Evolutionary conservation across 192 early-diverging fungal species (phyloP).

Genomic region (Spizellomyces punctatus): DNA sequence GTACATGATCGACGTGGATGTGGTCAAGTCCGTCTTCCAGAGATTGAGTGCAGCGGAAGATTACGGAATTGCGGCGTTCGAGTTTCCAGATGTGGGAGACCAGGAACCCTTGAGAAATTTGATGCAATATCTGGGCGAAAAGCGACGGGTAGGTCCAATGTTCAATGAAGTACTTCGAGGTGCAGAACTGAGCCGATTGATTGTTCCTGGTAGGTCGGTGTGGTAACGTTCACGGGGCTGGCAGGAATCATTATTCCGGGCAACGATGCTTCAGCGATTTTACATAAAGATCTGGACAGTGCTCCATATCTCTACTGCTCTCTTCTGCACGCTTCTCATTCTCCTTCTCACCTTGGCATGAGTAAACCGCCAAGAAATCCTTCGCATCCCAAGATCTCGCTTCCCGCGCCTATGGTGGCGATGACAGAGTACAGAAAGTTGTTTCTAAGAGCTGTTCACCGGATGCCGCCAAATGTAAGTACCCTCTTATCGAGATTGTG

Average conservation of each 20-base stretch:
- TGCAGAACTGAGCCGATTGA: not conserved
- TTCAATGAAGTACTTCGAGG: not conserved
- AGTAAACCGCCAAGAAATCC: too few relatives aligned
- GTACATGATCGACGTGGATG: too few relatives aligned
- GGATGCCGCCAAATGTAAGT: slow-evolving; percentile 3
- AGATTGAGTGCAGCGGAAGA: too few relatives aligned
- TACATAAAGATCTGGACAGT: not conserved
- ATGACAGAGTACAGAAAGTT: not conserved
- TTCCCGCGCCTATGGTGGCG: not conserved
- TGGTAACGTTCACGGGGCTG: not conserved
- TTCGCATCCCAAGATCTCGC: not conserved
- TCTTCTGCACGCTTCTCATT: not conserved
- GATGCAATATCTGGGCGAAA: not conserved
- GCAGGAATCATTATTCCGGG: not conserved
- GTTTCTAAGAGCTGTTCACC: not conserved
- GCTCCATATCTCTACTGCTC: not conserved
- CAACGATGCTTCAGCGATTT: not conserved
- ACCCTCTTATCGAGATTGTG: not conserved
- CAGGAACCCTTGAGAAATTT: not conserved
- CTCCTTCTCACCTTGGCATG: too few relatives aligned
- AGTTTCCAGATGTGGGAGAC: too few relatives aligned
- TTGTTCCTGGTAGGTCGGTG: not conserved
- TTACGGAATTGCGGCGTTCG: too few relatives aligned
- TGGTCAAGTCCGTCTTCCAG: too few relatives aligned
- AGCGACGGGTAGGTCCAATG: not conserved